These are phyloP conservation scores for Circinella umbellata DNA, from an alignment of 371 early-diverging fungal species.

Conservation along the genomic window DNA sequence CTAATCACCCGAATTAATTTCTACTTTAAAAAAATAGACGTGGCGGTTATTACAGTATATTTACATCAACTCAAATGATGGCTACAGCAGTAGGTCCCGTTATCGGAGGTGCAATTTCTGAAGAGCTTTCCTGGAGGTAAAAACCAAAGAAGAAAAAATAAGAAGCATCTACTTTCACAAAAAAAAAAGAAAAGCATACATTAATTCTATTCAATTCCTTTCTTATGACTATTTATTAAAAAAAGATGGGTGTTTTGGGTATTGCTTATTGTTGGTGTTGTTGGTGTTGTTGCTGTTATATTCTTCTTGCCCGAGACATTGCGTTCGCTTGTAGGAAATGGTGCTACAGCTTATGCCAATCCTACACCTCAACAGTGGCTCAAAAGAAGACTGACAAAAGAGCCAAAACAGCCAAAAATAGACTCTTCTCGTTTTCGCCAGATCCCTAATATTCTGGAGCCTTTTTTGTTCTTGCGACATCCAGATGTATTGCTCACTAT, in stretches of 20 bases:
- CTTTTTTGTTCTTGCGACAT: constrained; percentile 24
- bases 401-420: neutral
- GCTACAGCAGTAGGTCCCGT: constrained; percentile 60
- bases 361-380: constrained; percentile 33
- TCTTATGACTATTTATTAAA: neutral
- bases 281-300: constrained; percentile 47
- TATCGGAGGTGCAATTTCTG: constrained; percentile 29
- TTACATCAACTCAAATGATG: constrained; percentile 38
- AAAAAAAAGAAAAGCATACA: neutral
- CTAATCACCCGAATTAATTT: neutral
- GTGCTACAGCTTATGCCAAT: constrained; percentile 31
- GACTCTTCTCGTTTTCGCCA: constrained; percentile 6
- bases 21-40: constrained; percentile 13
- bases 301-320: constrained; percentile 68
- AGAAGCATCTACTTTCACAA: neutral
- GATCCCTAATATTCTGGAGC: constrained; percentile 16
- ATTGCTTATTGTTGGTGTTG: constrained; percentile 51
- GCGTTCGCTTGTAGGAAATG: constrained; percentile 49
- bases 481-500: constrained; percentile 23
- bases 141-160: neutral
- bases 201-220: too few species aligned
- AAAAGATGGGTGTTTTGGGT: constrained; percentile 58
- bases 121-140: constrained; percentile 16
- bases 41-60: constrained; percentile 63
- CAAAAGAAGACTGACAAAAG: constrained; percentile 3